A percentile compares a stretch with the other conserved stretches of the same genome.
Conservation (phyloP, 73 alveolate species). For the Tetrahymena elliotti region DNA sequence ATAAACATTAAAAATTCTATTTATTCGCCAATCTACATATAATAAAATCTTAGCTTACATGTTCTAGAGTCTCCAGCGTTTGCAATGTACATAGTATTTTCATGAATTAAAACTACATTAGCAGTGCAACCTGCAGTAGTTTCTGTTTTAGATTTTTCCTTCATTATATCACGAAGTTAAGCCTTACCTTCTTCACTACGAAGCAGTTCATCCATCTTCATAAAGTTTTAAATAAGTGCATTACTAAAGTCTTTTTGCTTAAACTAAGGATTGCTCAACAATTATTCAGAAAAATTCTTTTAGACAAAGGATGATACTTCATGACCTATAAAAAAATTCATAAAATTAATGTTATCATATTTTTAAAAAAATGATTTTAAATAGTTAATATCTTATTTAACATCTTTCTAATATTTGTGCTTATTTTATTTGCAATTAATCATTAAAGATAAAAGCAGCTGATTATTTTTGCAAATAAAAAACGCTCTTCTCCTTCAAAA, state of each 20-base stretch:
- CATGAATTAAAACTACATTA: conserved; percentile 68
- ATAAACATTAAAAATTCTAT: not conserved
- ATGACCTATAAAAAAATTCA: not conserved
- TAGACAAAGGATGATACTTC: conserved; percentile 21
- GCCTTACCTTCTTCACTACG: conserved; percentile 64
- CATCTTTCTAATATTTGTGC: too few relatives aligned
- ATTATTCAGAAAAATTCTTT: conserved; percentile 49
- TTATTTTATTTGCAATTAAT: too few relatives aligned
- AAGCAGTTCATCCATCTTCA: conserved; percentile 75
- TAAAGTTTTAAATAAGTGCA: conserved; percentile 71
- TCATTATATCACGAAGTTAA: conserved; percentile 32
- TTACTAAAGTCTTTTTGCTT: conserved; percentile 57
- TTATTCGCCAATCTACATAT: too few relatives aligned
- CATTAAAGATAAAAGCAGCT: too few relatives aligned
- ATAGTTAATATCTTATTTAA: too few relatives aligned
- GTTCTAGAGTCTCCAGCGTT: conserved; percentile 94
- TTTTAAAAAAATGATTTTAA: too few relatives aligned
- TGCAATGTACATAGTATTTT: conserved; percentile 70
- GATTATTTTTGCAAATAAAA: too few relatives aligned
- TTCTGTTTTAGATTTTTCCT: conserved; percentile 11
- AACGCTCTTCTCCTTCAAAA: not conserved
- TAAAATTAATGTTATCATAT: not conserved
- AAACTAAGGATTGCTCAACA: conserved; percentile 45
- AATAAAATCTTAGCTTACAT: not conserved
- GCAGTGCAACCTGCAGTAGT: conserved; percentile 87